Percentiles rank a stretch among this genome's conserved stretches.
phyloP scores from a whole-genome alignment of 805 yeast genomes.

The Yarrowia divulgata region DNA sequence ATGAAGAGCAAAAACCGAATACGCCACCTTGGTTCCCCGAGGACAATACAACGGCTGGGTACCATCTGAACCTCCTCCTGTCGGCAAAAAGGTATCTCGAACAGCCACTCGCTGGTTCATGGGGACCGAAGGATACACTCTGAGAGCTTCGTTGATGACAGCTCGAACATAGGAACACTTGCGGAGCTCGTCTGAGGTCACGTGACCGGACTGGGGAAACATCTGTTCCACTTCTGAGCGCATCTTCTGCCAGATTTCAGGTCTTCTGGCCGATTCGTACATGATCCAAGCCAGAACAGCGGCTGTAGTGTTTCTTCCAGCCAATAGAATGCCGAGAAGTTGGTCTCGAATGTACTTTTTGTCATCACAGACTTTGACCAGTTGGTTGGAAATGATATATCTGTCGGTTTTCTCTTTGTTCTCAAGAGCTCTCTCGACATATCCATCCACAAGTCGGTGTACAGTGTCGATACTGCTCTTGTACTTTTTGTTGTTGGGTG shows the following conservation, averaged over 20 bases:
- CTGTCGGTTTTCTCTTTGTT: slow-evolving; percentile 49
- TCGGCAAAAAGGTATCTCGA: slow-evolving; percentile 56
- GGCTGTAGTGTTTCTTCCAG: slow-evolving; percentile 62
- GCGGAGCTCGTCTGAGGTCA: slow-evolving; percentile 55
- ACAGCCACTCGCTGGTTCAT: slow-evolving; percentile 55
- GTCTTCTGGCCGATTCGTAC: slow-evolving; percentile 55
- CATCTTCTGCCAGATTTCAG: slow-evolving; percentile 52
- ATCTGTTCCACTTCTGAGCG: slow-evolving; percentile 46
- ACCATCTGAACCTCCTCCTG: slow-evolving; percentile 57
- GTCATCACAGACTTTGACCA: slow-evolving; percentile 56
- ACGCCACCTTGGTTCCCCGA: slow-evolving; percentile 53
- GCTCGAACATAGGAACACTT: slow-evolving; percentile 55
- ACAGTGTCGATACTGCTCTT: not conserved
- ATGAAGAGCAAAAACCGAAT: slow-evolving; percentile 54
- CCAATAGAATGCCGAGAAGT: slow-evolving; percentile 56
- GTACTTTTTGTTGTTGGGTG: slow-evolving; percentile 1
- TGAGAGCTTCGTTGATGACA: slow-evolving; percentile 55
- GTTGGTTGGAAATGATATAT: slow-evolving; percentile 56
- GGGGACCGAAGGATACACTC: slow-evolving; percentile 59
- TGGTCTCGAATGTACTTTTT: slow-evolving; percentile 57
- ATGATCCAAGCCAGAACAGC: slow-evolving; percentile 55
- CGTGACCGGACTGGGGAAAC: slow-evolving; percentile 44
- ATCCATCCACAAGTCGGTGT: slow-evolving; percentile 40
- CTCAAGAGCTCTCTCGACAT: slow-evolving; percentile 40
- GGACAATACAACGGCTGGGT: slow-evolving; percentile 51